Base-by-base conservation (phyloP, 495 filamentous ascomycete genomes). In the Parmelia sp. region DNA sequence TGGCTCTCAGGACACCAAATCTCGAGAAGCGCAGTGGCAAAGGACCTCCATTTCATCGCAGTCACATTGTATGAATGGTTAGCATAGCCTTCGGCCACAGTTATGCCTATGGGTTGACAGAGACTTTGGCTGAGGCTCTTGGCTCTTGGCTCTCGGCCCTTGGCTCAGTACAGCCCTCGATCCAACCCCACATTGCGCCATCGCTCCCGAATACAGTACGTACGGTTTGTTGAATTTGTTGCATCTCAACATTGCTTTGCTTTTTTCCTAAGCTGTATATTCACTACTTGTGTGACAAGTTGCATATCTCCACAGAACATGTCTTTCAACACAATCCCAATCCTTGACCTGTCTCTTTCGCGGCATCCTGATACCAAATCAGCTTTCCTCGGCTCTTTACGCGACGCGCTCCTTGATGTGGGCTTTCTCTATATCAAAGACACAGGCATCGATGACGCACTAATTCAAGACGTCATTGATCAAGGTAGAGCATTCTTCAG, bases 371-470 rank as follows among this genome's bases (percentile, higher is more conserved):
- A 77, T 12, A 92, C 89, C 0, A 96, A 96, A 74, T 79, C 87
- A 1, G 70, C 66, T 11, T 97, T 96, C 73, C 79, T 97, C 0
- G 75, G 81, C 0, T 74, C 86, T 15, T 81, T 97, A 19, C 88
- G 88, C 25, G 79, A 89, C 69, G 91, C 92, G 0, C 78, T 97
- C 36, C 82, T 97, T 70, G 89, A 93, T 74, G 90, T 96, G 39
- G 94, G 94, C 7, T 97, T 98, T 71, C 78, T 97, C 62, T 98
- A 98, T 70, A 83, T 98, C 59, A 85, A 84, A 66, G 92, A 97
- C 71, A 86, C 90, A 1, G 90, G 90, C 6, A 85, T 97, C 51
- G 77, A 88, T 19, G 77, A 86, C 15, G 73, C 82, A 36, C 73
- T 94, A 37, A 85, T 88, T 70, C 69, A 83, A 35, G 74, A 82